Conservation (phyloP, 345 rosid species). For the Eucalyptus grandis region DNA sequence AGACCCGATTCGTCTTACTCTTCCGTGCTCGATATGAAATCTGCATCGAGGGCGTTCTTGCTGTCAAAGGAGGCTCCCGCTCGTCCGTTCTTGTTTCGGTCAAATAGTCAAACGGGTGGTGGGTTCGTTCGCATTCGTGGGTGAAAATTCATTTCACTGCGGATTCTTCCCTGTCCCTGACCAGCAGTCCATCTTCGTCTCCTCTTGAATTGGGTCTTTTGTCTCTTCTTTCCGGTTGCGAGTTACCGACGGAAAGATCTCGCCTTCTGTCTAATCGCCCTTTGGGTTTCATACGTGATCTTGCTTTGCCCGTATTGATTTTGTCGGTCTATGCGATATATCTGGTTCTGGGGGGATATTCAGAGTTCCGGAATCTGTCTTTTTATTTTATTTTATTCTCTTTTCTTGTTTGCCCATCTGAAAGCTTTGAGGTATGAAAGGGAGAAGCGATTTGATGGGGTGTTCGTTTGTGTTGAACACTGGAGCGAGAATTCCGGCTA, state of each 20-base stretch:
- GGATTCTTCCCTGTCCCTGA: background rate
- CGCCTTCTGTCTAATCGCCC: background rate
- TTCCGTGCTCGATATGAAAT: background rate
- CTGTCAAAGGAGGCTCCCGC: background rate
- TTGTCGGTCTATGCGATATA: background rate
- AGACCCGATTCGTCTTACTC: background rate
- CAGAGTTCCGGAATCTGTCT: background rate
- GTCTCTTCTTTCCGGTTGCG: background rate
- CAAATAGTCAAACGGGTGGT: background rate
- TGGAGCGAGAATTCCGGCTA: slow-evolving; percentile 48
- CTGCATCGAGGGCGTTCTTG: background rate
- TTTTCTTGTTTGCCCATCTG: background rate
- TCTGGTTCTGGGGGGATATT: background rate
- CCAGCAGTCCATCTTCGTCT: background rate
- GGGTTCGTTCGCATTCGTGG: background rate
- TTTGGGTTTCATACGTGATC: background rate
- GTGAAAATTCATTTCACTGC: background rate
- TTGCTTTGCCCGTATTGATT: background rate
- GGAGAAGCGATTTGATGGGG: slow-evolving; percentile 16
- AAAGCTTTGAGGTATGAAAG: slow-evolving; percentile 22
- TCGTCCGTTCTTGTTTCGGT: background rate
- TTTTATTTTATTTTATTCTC: background rate
- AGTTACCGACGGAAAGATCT: background rate
- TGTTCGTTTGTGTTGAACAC: slow-evolving; percentile 37
- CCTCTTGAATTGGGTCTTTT: background rate